Conservation (phyloP, 1,139 yeast genomes). For the Taphrina deformans region DNA sequence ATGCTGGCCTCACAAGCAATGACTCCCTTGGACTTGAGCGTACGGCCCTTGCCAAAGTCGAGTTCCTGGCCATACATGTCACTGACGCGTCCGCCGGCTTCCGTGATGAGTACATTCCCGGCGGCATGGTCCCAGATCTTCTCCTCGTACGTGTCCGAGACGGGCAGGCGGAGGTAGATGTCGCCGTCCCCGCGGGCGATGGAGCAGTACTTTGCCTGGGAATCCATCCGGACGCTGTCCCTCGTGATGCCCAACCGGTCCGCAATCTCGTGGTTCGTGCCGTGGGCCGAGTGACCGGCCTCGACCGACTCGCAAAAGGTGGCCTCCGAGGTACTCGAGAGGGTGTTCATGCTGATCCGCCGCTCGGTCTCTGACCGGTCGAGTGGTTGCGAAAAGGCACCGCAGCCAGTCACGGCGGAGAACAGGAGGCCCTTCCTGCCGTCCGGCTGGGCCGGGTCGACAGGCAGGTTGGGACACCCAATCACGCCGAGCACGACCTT, state of each 20-base stretch:
- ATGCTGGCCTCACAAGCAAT: constrained; percentile 54
- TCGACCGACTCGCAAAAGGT: constrained; percentile 96
- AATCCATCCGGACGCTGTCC: constrained; percentile 62
- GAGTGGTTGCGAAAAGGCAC: constrained; percentile 53
- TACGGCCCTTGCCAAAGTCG: constrained; percentile 86
- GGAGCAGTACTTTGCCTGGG: constrained; percentile 93
- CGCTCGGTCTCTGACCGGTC: constrained; percentile 34
- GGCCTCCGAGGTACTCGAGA: constrained; percentile 49
- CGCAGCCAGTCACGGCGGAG: constrained; percentile 71
- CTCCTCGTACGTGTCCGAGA: constrained; percentile 72
- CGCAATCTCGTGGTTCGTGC: constrained; percentile 78
- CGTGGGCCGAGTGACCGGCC: constrained; percentile 90
- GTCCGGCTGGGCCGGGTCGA: constrained; percentile 47
- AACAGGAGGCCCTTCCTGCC: constrained; percentile 62
- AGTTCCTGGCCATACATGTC: constrained; percentile 72
- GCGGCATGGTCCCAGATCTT: constrained; percentile 99
- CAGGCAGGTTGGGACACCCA: constrained; percentile 90
- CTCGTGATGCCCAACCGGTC: constrained; percentile 61
- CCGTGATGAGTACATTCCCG: constrained; percentile 79
- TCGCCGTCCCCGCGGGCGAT: constrained; percentile 91
- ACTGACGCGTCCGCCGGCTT: constrained; percentile 88
- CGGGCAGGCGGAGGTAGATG: constrained; percentile 83
- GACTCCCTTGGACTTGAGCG: constrained; percentile 79
- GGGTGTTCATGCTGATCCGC: constrained; percentile 44
- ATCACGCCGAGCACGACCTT: constrained; percentile 83